Base-by-base conservation (phyloP, 345 rosid species). In the Hibiscus trionum region DNA sequence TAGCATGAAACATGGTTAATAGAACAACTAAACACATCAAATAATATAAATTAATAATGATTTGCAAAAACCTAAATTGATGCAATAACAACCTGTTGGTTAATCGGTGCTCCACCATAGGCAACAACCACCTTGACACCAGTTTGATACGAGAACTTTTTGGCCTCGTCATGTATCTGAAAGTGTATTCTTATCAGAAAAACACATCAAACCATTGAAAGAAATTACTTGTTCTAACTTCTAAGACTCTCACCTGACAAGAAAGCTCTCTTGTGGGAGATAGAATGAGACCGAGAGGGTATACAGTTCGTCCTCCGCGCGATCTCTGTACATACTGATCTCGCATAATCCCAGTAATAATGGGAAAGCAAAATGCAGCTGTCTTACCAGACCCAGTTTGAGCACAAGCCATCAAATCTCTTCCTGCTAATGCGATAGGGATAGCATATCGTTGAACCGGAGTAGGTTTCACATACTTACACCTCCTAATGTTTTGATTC, bases 381-480 rank as follows among this genome's bases (percentile, higher is more conserved):
- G 98, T 94, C 89, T 94, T 94, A 26, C 98, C 98, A 47, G 98
- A 94, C 57, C 99, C 99, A 66, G 99, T 95, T 83, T 95, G 99
- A 35, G 99, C 99, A 86, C 99, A 95, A 11, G 99, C 99, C 99
- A 95, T 95, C 86, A 95, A 77, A 77, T 95, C 99, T 59, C 96
- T 84, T 53, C 99, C 98, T 3, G 66, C 83, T 66, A 95, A 78
- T 53, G 91, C 82, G 33, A 95, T 95, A 2, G 99, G 99, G 46
- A 95, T 95, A 0, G 98, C 89, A 70, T 95, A 78, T 12, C 99
- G 91, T 79, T 95, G 98, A 37, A 95, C 93, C 2, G 98, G 99
- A 4, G 99, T 95, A 1, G 99, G 99, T 85, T 84, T 95, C 75
- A 92, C 96, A 79, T 95, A 95, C 82, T 90, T 95, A 80, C 99